Conservation (phyloP, 495 filamentous ascomycete species). For the Aspergillus olivimuriae region DNA sequence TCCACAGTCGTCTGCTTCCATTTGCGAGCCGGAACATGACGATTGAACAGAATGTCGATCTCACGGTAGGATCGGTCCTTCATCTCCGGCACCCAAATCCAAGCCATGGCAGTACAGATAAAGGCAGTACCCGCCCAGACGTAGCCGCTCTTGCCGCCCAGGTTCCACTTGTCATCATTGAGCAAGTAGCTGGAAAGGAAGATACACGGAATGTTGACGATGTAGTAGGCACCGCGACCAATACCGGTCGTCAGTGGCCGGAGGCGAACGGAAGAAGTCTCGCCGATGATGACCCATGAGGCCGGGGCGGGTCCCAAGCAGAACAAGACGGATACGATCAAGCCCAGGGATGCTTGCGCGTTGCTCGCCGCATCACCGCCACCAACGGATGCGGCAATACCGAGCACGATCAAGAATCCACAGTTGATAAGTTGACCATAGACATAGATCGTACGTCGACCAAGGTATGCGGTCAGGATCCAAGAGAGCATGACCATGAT, state of each 20-base stretch:
- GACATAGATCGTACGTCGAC: slow-evolving; percentile 64
- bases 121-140: slow-evolving; percentile 71
- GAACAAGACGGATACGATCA: slow-evolving; percentile 40
- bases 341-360: slow-evolving; percentile 55
- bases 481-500: slow-evolving; percentile 39
- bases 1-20: slow-evolving; percentile 47
- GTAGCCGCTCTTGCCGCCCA: slow-evolving; percentile 66
- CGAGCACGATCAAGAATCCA: slow-evolving; percentile 54
- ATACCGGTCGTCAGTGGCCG: slow-evolving; percentile 70
- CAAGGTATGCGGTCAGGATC: slow-evolving; percentile 62
- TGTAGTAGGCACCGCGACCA: slow-evolving; percentile 62
- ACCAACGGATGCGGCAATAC: slow-evolving; percentile 59
- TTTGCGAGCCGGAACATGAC: slow-evolving; percentile 47
- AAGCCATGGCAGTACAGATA: slow-evolving; percentile 53
- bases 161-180: slow-evolving; percentile 64
- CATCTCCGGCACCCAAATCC: slow-evolving; percentile 52
- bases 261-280: slow-evolving; percentile 65
- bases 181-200: slow-evolving; percentile 50
- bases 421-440: slow-evolving; percentile 54
- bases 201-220: slow-evolving; percentile 61
- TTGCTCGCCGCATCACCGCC: slow-evolving; percentile 30
- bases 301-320: slow-evolving; percentile 70
- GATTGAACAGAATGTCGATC: slow-evolving; percentile 49
- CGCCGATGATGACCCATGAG: slow-evolving; percentile 67
- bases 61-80: slow-evolving; percentile 46